Conservation (phyloP, 805 yeast genomes). For the Blastobotrys terrestris region DNA sequence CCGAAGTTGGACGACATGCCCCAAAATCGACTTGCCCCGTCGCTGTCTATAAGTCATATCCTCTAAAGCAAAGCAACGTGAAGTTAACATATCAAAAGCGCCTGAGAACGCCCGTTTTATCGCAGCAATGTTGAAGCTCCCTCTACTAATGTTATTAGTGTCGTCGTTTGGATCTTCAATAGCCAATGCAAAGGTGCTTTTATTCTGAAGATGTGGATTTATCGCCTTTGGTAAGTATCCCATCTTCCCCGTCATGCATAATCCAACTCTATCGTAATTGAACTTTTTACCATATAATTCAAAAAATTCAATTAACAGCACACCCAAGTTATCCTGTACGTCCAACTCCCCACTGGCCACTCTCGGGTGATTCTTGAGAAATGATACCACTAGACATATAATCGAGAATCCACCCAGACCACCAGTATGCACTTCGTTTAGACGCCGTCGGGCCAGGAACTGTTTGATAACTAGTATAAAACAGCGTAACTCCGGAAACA, state of each 20-base stretch:
- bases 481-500: conserved; percentile 76
- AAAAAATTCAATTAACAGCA: conserved; percentile 81
- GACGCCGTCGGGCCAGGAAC: conserved; percentile 66
- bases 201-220: conserved; percentile 44
- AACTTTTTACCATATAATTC: conserved; percentile 87
- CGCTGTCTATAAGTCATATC: conserved; percentile 59
- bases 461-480: conserved; percentile 78
- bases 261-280: conserved; percentile 72
- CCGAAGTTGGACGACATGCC: conserved; percentile 67
- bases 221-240: conserved; percentile 53
- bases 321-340: conserved; percentile 73
- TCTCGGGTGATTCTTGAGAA: conserved; percentile 74
- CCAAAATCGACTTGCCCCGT: conserved; percentile 66
- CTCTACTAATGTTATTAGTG: conserved; percentile 76
- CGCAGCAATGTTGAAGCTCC: conserved; percentile 73
- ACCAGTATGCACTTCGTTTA: conserved; percentile 86
- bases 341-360: conserved; percentile 58
- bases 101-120: conserved; percentile 84
- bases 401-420: conserved; percentile 93
- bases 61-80: conserved; percentile 69
- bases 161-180: conserved; percentile 88
- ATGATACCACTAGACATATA: conserved; percentile 79
- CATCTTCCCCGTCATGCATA: conserved; percentile 56
- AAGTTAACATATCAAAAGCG: conserved; percentile 71
- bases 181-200: conserved; percentile 55